phyloP scores from a whole-genome alignment of 2,329 filamentous ascomycete genomes.

The Leptographium flavum region DNA sequence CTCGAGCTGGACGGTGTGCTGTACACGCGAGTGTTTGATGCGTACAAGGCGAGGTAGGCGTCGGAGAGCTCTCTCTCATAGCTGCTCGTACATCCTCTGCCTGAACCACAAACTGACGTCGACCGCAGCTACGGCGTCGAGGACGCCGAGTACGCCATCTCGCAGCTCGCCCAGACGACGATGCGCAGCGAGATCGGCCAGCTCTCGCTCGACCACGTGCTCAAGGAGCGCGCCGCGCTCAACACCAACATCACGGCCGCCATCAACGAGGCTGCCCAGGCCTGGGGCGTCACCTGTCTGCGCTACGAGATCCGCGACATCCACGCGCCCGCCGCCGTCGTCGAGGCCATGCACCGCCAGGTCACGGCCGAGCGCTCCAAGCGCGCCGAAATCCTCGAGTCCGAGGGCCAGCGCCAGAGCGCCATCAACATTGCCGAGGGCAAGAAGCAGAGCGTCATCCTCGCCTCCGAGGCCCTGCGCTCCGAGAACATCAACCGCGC shows the following conservation, averaged over 20 bases:
- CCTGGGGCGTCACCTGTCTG: conserved; percentile 92
- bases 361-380: conserved; percentile 96
- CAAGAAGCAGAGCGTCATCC: conserved; percentile 89
- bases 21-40: conserved; percentile 92
- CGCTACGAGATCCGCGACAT: conserved; percentile 98
- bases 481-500: conserved; percentile 90
- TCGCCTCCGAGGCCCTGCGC: conserved; percentile 82
- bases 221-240: conserved; percentile 90
- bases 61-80: neutral
- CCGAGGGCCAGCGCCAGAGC: conserved; percentile 89
- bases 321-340: conserved; percentile 83
- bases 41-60: conserved; percentile 83
- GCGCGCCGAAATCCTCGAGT: conserved; percentile 93
- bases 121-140: conserved; percentile 84
- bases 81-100: neutral
- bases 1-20: conserved; percentile 90
- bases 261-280: conserved; percentile 94
- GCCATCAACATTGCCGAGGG: conserved; percentile 99
- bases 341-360: conserved; percentile 95
- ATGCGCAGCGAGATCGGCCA: conserved; percentile 99
- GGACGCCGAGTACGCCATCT: conserved; percentile 97
- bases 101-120: too few species aligned
- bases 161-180: conserved; percentile 92
- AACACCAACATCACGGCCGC: conserved; percentile 98
- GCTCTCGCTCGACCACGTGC: conserved; percentile 86